These are phyloP conservation scores for bread wheat (Triticum aestivum) DNA, from an alignment of 176 grass and related monocot species.

Conservation along the genomic window DNA sequence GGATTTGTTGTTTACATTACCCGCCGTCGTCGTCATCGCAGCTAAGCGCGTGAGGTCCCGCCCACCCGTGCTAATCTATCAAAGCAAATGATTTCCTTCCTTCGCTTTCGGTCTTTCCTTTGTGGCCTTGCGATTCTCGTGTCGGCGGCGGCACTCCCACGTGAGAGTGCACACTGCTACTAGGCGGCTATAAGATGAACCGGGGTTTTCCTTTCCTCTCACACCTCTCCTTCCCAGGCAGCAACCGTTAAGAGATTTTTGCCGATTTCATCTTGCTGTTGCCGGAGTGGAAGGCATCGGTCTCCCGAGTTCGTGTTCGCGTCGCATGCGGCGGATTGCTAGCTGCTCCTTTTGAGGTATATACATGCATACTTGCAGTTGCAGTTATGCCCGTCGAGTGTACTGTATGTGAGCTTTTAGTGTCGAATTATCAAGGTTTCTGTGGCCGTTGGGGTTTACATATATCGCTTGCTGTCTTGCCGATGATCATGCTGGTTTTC, in stretches of 20 bases:
- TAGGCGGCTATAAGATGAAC: slow-evolving; percentile 33
- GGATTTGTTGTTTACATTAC: no score
- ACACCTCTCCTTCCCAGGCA: neutral
- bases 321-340: neutral
- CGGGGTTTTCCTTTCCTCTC: neutral
- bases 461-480: neutral
- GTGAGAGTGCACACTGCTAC: neutral
- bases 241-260: no score
- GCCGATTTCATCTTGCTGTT: neutral
- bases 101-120: neutral
- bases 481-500: slow-evolving; percentile 13
- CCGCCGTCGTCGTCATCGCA: neutral
- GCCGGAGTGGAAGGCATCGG: neutral
- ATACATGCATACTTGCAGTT: neutral
- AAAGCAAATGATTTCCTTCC: slow-evolving; percentile 18
- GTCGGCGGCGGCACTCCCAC: slow-evolving; percentile 8
- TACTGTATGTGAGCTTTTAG: neutral
- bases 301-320: neutral
- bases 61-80: neutral
- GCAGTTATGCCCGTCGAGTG: no score
- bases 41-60: slow-evolving; percentile 10
- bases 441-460: no score
- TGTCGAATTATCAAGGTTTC: neutral
- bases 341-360: slow-evolving; percentile 2
- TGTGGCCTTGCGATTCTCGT: neutral